phyloP scores from a whole-genome alignment of 768 basidiomycete species.

The Lepiota venenata region DNA sequence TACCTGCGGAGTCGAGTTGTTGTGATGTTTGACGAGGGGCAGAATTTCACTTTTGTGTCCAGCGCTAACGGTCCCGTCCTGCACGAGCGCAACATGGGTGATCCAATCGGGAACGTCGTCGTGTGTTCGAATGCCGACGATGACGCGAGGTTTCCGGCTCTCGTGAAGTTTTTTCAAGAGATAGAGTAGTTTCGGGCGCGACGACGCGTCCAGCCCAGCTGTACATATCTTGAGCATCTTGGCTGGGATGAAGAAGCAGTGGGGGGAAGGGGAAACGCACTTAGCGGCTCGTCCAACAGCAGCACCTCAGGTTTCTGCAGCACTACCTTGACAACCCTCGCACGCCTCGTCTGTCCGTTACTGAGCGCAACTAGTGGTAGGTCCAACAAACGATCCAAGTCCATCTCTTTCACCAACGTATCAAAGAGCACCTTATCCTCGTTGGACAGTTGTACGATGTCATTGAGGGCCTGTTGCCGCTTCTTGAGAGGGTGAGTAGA shows the following conservation, averaged over 20 bases:
- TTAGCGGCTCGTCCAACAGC: slow-evolving; percentile 89
- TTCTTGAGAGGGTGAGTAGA: slow-evolving; percentile 23
- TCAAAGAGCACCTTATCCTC: slow-evolving; percentile 36
- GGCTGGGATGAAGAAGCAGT: background rate
- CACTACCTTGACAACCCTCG: slow-evolving; percentile 77
- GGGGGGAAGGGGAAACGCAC: slow-evolving; percentile 46
- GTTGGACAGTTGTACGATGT: slow-evolving; percentile 2
- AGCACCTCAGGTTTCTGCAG: slow-evolving; percentile 68
- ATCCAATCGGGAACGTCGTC: slow-evolving; percentile 74
- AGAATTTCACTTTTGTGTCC: slow-evolving; percentile 49
- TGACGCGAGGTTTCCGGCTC: slow-evolving; percentile 16
- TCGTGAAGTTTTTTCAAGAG: slow-evolving; percentile 18
- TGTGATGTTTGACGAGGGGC: slow-evolving; percentile 1
- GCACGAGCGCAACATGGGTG: slow-evolving; percentile 59
- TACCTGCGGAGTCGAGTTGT: background rate
- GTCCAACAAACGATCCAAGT: slow-evolving; percentile 64
- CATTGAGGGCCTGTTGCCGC: slow-evolving; percentile 11
- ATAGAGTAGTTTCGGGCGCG: slow-evolving; percentile 30
- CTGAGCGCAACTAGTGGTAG: slow-evolving; percentile 82
- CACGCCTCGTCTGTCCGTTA: slow-evolving; percentile 89
- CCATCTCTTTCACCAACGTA: slow-evolving; percentile 51
- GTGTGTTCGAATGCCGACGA: slow-evolving; percentile 48
- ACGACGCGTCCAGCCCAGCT: slow-evolving; percentile 77
- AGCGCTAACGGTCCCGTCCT: slow-evolving; percentile 43
- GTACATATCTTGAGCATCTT: background rate